Base-by-base conservation (phyloP, 805 yeast species). In the Lachancea sp. region DNA sequence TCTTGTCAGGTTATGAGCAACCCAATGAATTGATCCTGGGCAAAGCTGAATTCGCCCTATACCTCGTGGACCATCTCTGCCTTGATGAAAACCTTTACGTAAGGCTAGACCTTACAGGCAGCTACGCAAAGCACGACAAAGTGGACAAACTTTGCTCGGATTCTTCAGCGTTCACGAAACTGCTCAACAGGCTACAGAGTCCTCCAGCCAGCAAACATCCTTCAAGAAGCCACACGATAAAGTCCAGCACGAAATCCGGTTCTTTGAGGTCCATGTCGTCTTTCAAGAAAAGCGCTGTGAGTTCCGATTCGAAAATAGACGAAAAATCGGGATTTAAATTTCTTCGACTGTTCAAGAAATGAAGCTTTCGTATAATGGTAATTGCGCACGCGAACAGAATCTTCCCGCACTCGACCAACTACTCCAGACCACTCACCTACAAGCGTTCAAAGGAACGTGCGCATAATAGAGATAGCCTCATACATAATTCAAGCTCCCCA, bases 1-100 rank as follows among this genome's bases (percentile, higher is more conserved):
- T 52, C 4, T 45, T 61, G 22, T 49, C 56, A n/a, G 58, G 54
- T 40, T 59, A 54, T 42, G 65, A 60, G 40, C 48, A 47, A 33
- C 60, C 61, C 1, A 39, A 51, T n/a, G 60, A 52, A 16, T 44
- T 40, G 8, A 47, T 49, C 3, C 38, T 52, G 11, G 47, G 46
- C 3, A 46, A 51, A 30, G 34, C 53, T n/a, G 50, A 49, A 19
- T 58, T 55, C 43, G 54, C 57, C 2, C 40, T 36, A 13, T 44
- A 38, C 34, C 19, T 56, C 15, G 52, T 50, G 3, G 50, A 53
- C 2, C 45, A 51, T 30, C 30, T 53, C 8, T 54, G 49, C 26
- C 47, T 41, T 25, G 46, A 51, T 31, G 49, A 43, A 17, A 44
- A 43, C 4, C 48, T 44, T 22, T 47, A 37, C 25, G 32, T 53